These are phyloP conservation scores for Plasmopara muralis DNA, from an alignment of 352 stramenopile species.

Conservation along the genomic window DNA sequence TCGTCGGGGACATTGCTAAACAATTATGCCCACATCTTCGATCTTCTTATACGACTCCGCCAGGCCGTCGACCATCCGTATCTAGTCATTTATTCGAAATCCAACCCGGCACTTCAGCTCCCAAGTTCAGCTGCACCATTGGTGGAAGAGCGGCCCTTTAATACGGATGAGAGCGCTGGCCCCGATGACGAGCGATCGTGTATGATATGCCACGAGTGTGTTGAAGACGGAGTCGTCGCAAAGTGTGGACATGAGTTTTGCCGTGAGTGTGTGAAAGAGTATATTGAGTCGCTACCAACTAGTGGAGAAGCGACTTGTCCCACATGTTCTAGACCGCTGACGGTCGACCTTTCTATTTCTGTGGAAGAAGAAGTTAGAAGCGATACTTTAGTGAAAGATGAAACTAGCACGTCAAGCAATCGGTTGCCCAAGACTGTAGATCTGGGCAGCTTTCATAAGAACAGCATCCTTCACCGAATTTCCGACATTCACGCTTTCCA, in stretches of 20 bases:
- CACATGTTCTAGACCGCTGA: conserved; percentile 76
- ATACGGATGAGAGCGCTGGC: conserved; percentile 19
- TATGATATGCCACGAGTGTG: conserved; percentile 90
- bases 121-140: conserved; percentile 37
- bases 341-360: conserved; percentile 62
- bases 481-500: conserved; percentile 65
- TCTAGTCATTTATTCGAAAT: conserved; percentile 90
- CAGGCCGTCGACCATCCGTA: conserved; percentile 99
- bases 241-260: conserved; percentile 92
- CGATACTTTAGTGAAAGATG: conserved; percentile 9
- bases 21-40: conserved; percentile 99
- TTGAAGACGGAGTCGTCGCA: conserved; percentile 83
- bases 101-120: conserved; percentile 70
- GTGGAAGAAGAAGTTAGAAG: conserved; percentile 7
- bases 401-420: conserved; percentile 2
- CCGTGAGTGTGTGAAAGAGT: conserved; percentile 76
- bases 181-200: conserved; percentile 45
- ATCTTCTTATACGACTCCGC: conserved; percentile 95
- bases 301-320: conserved; percentile 63
- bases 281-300: conserved; percentile 61
- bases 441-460: conserved; percentile 61
- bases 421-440: conserved; percentile 28
- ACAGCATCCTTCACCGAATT: conserved; percentile 61
- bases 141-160: conserved; percentile 62
- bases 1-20: conserved; percentile 96